Percentiles rank a stretch among this genome's conserved stretches.
Evolutionary conservation across 75 land plant genomes (phyloP).

Genomic region (Azolla pinnata): DNA sequence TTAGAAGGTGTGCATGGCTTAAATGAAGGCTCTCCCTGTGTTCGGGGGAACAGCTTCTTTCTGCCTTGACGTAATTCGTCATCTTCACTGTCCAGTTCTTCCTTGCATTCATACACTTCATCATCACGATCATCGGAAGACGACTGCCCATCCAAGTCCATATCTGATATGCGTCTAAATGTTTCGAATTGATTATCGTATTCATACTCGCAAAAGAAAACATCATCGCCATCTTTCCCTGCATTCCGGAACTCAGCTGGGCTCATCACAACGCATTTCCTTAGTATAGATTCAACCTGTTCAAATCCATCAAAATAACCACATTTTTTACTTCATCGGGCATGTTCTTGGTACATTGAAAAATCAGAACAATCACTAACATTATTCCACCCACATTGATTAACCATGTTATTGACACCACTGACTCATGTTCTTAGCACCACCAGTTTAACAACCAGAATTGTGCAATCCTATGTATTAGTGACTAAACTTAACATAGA

Average conservation of each 20-base stretch:
- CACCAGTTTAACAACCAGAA: neutral
- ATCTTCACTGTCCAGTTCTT: slow-evolving; percentile 21
- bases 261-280: slow-evolving; percentile 76
- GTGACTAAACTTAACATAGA: too few species aligned
- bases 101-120: slow-evolving; percentile 27
- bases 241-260: slow-evolving; percentile 71
- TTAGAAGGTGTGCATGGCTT: neutral
- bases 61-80: neutral
- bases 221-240: slow-evolving; percentile 83
- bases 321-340: too few species aligned
- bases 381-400: too few species aligned
- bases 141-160: slow-evolving; percentile 32
- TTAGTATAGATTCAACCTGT: slow-evolving; percentile 73
- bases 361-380: too few species aligned
- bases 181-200: slow-evolving; percentile 78
- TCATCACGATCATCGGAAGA: slow-evolving; percentile 16
- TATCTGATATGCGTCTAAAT: slow-evolving; percentile 72
- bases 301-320: too few species aligned
- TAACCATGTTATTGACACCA: too few species aligned
- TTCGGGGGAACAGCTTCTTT: neutral
- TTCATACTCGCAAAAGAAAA: slow-evolving; percentile 88
- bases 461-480: too few species aligned
- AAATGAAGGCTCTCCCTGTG: neutral
- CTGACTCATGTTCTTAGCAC: too few species aligned
- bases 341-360: too few species aligned